These are phyloP conservation scores for Fusarium camptoceras DNA, from an alignment of 2,329 filamentous ascomycete species.

Conservation along the genomic window DNA sequence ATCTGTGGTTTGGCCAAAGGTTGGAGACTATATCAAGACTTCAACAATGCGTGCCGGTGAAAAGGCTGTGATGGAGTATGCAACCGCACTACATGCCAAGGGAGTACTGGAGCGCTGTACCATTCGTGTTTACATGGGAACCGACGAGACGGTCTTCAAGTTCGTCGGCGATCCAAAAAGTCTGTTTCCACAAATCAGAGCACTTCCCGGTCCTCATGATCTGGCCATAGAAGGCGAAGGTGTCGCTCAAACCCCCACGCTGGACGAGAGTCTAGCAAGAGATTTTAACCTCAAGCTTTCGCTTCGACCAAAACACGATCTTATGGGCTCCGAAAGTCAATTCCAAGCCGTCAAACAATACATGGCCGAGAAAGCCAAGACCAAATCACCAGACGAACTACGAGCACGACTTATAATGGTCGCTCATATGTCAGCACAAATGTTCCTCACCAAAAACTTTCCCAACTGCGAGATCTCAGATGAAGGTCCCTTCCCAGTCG, in stretches of 20 bases:
- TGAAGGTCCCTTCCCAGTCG: not conserved
- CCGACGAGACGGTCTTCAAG: not conserved
- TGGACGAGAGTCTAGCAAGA: not conserved
- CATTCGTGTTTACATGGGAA: not conserved
- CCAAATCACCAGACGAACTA: not conserved
- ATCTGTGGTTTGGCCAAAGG: not conserved
- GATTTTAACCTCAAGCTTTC: not conserved
- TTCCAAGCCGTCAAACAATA: constrained; percentile 4
- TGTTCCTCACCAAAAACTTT: not conserved
- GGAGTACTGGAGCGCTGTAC: not conserved
- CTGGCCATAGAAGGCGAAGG: not conserved
- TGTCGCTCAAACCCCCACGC: too few species aligned
- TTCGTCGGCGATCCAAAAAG: not conserved
- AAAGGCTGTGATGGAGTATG: not conserved
- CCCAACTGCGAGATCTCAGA: constrained; percentile 1
- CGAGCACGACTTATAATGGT: not conserved
- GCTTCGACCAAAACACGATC: not conserved
- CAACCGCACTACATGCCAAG: not conserved
- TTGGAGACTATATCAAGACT: not conserved
- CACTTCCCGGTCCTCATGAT: not conserved
- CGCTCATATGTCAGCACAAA: not conserved
- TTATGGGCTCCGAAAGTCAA: not conserved
- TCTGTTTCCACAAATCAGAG: not conserved
- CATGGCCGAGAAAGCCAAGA: not conserved
- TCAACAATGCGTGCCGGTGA: not conserved